Percentiles rank a stretch among this genome's conserved stretches.
These are phyloP conservation scores for Kwoniella mangroviensis DNA, from an alignment of 768 basidiomycete genomes.

Conservation along the genomic window DNA sequence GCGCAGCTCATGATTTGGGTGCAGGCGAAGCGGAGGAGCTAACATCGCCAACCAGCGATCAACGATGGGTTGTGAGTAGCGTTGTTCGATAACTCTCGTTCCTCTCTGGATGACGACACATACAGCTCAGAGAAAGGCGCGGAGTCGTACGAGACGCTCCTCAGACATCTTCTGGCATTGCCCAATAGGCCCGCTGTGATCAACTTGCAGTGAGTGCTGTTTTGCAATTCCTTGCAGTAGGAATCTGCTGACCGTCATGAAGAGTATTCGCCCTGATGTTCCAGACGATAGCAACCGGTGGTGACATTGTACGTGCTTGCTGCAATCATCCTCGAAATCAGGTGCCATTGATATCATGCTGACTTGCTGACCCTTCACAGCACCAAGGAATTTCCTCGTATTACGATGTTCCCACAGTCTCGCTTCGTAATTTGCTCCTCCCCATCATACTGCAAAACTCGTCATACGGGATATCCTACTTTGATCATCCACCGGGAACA, in stretches of 20 bases:
- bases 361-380: constrained; percentile 1
- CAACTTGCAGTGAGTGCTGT: constrained; percentile 3
- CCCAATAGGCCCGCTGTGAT: constrained; percentile 10
- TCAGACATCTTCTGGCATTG: constrained; percentile 5
- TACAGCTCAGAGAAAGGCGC: too few species aligned
- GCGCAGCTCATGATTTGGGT: neutral
- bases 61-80: too few species aligned
- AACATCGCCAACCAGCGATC: too few species aligned
- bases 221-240: neutral
- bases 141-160: neutral
- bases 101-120: too few species aligned
- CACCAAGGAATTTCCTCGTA: constrained; percentile 7
- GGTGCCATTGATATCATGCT: neutral
- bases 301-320: constrained; percentile 5
- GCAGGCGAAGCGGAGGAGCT: neutral
- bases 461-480: neutral
- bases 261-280: constrained; percentile 9
- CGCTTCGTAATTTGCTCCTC: constrained; percentile 4
- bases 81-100: too few species aligned
- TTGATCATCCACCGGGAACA: too few species aligned
- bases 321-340: neutral
- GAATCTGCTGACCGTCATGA: neutral
- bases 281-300: constrained; percentile 5
- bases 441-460: constrained; percentile 11
- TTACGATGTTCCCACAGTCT: constrained; percentile 8